Conservation (phyloP, 371 early-diverging fungal genomes). For the Haplosporangium sp. region DNA sequence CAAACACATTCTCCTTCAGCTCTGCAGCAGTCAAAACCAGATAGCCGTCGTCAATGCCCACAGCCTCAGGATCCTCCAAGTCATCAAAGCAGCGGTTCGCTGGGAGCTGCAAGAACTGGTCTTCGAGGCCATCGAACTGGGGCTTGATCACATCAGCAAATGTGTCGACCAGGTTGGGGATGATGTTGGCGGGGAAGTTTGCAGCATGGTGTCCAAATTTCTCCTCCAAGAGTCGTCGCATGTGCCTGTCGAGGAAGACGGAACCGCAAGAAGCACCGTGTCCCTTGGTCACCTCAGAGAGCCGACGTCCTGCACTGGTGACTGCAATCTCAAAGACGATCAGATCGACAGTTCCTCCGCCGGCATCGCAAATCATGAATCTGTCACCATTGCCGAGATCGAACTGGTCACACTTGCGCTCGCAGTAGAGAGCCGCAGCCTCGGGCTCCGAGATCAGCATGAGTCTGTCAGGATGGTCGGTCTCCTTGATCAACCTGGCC, state of each 20-base stretch:
- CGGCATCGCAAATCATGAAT: constrained; percentile 69
- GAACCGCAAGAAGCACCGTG: constrained; percentile 70
- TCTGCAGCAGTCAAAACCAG: constrained; percentile 62
- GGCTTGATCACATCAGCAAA: constrained; percentile 69
- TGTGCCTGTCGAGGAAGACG: constrained; percentile 68
- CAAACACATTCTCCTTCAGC: constrained; percentile 65
- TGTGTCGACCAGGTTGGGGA: constrained; percentile 67
- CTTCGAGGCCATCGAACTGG: constrained; percentile 67
- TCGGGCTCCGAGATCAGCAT: constrained; percentile 67
- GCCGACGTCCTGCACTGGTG: constrained; percentile 54
- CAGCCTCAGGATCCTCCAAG: constrained; percentile 63
- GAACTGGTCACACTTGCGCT: constrained; percentile 66
- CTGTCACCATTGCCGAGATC: constrained; percentile 61
- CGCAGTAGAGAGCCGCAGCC: constrained; percentile 67
- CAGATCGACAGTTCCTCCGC: constrained; percentile 74
- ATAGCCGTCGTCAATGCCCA: constrained; percentile 66
- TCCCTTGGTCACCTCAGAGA: constrained; percentile 69
- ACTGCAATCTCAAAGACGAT: constrained; percentile 60
- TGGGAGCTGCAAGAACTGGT: constrained; percentile 64
- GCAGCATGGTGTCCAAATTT: constrained; percentile 64
- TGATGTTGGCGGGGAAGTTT: constrained; percentile 67
- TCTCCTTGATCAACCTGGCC: constrained; percentile 58
- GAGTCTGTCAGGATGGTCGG: constrained; percentile 60
- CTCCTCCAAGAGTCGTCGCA: constrained; percentile 65
- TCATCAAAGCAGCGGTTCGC: constrained; percentile 63